A percentile compares a stretch with the other conserved stretches of the same genome.
phyloP scores from a whole-genome alignment of 106 monocot genomes.

The Phalaenopsis aphrodite region DNA sequence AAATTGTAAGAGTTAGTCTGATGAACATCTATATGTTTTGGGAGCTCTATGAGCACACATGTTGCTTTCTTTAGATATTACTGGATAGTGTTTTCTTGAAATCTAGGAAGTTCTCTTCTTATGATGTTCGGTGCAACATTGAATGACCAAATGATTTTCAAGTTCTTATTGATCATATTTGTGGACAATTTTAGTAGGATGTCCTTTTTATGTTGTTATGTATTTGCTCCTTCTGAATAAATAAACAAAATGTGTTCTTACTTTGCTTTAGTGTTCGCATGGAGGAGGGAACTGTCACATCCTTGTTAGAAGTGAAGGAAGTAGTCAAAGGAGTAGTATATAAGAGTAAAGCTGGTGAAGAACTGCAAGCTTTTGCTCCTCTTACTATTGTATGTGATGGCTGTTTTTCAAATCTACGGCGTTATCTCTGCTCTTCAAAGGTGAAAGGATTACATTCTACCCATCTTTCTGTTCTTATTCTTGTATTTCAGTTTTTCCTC shows the following conservation, averaged over 20 bases:
- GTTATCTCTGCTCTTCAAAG: slow-evolving; percentile 51
- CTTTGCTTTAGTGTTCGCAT: slow-evolving; percentile 52
- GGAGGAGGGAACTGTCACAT: slow-evolving; percentile 88
- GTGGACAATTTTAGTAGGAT: too few relatives aligned
- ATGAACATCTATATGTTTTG: too few relatives aligned
- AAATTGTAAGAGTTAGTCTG: too few relatives aligned
- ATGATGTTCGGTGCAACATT: too few relatives aligned
- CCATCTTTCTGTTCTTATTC: not conserved
- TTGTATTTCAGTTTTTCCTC: not conserved
- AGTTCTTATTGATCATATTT: too few relatives aligned
- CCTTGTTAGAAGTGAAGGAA: slow-evolving; percentile 86
- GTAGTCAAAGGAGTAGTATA: slow-evolving; percentile 68
- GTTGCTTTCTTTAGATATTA: too few relatives aligned
- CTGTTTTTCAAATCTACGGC: slow-evolving; percentile 66
- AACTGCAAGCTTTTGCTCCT: slow-evolving; percentile 64
- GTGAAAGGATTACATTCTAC: slow-evolving; percentile 14
- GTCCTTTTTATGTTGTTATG: too few relatives aligned
- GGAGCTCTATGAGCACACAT: too few relatives aligned
- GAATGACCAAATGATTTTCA: too few relatives aligned
- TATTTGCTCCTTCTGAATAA: not conserved
- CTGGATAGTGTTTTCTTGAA: too few relatives aligned
- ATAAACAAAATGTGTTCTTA: not conserved
- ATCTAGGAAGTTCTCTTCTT: too few relatives aligned
- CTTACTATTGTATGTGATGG: slow-evolving; percentile 93
- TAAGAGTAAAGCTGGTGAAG: slow-evolving; percentile 65